A percentile compares a stretch with the other conserved stretches of the same genome.
Conservation (phyloP, 805 yeast species). For the Tetrapisispora namnaoensis region DNA sequence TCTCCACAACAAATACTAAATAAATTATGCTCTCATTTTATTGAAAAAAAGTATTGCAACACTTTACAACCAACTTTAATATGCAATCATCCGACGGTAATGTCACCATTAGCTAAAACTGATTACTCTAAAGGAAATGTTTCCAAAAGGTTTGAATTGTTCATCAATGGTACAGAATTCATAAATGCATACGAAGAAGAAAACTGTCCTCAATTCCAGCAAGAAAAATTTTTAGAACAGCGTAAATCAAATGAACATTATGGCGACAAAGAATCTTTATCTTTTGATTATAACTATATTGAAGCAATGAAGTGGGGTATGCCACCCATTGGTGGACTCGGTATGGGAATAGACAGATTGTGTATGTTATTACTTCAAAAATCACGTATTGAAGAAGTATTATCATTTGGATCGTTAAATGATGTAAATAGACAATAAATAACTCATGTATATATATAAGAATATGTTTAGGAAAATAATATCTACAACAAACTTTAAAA, state of each 20-base stretch:
- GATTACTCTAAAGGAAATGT: slow-evolving; percentile 26
- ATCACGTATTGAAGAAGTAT: slow-evolving; percentile 61
- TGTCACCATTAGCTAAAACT: slow-evolving; percentile 87
- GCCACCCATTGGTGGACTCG: slow-evolving; percentile 99
- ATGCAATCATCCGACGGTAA: slow-evolving; percentile 68
- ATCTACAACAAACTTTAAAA: too few species aligned
- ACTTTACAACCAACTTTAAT: slow-evolving; percentile 54
- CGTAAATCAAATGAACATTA: slow-evolving; percentile 36
- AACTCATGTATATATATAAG: not conserved
- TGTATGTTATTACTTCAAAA: slow-evolving; percentile 65
- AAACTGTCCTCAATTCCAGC: slow-evolving; percentile 71
- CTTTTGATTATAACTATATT: slow-evolving; percentile 66
- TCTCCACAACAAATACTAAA: slow-evolving; percentile 59
- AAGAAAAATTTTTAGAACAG: slow-evolving; percentile 52
- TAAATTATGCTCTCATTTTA: slow-evolving; percentile 44
- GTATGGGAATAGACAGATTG: slow-evolving; percentile 84
- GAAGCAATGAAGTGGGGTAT: slow-evolving; percentile 82
- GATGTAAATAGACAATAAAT: slow-evolving; percentile 40
- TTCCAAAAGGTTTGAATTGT: slow-evolving; percentile 76
- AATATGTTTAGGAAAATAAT: not conserved
- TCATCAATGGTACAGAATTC: slow-evolving; percentile 69
- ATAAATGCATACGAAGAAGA: slow-evolving; percentile 96
- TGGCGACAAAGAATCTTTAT: slow-evolving; percentile 50
- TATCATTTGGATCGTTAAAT: slow-evolving; percentile 63
- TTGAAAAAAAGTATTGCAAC: slow-evolving; percentile 53